Evolutionary conservation across 768 basidiomycete genomes (phyloP), one percentile per base, ranked within the genome.

Genomic region (Auriscalpium microsporum): DNA sequence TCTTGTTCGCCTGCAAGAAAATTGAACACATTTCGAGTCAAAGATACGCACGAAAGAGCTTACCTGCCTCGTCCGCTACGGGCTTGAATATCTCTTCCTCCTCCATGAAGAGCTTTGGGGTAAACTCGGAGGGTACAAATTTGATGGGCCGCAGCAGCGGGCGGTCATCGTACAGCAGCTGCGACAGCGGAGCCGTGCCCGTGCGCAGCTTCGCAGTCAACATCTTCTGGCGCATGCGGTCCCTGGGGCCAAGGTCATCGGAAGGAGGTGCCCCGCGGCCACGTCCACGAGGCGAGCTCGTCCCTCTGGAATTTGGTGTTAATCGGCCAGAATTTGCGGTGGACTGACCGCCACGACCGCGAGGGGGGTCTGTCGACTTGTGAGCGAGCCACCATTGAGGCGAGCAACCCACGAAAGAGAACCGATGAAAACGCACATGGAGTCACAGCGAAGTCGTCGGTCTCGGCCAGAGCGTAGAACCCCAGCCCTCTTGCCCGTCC

Each of bases 51-150:
- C 35, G 45, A 34, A 38, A 49, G 52, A 19, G 73, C 79, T 52
- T 48, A 81, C 85, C 77, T 28, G 73, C 68, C 36, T 78, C 72
- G 57, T 85, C 79, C 3, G 73, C 72, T 1, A 75, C 64, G 1
- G 86, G 70, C 59, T 82, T 69, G 34, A 87, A 65, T 13, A 88
- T 68, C 8, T 87, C 86, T 44, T 87, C 84, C 46, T 84, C 76
- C 10, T 74, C 50, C 37, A 68, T 58, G 80, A 91, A 70, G 73
- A 76, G 54, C 63, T 77, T 67, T 52, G 78, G 70, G 2, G 78
- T 80, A 45, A 75, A 51, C 10, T 75, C 72, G 0, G 85, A 81
- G 16, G 73, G 81, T 11, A 91, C 86, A 60, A 92, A 91, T 11
- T 70, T 69, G 59, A 92, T 71, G 0, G 88, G 89, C n/a, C 73